Evolutionary conservation across 768 basidiomycete genomes (phyloP).

Genomic region (Tylopilus intermedius): DNA sequence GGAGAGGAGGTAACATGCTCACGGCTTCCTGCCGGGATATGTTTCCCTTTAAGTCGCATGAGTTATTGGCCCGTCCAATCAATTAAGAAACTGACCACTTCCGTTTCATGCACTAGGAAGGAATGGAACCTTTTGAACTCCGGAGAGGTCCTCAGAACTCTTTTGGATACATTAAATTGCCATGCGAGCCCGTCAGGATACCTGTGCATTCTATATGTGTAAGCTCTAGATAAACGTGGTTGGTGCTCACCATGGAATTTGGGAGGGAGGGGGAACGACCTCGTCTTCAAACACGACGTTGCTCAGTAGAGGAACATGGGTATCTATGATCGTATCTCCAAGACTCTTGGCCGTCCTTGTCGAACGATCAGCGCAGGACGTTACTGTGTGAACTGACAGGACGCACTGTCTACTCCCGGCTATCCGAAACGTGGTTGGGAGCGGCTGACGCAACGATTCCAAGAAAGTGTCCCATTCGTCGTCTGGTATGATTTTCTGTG

Average conservation of each 20-base stretch:
- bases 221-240: background rate
- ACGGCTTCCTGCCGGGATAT: slow-evolving; percentile 95
- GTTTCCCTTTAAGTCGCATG: slow-evolving; percentile 64
- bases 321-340: slow-evolving; percentile 70
- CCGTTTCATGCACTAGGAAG: slow-evolving; percentile 96
- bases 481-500: slow-evolving; percentile 70
- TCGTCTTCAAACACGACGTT: slow-evolving; percentile 74
- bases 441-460: slow-evolving; percentile 55
- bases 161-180: slow-evolving; percentile 92
- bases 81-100: slow-evolving; percentile 62
- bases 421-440: slow-evolving; percentile 93
- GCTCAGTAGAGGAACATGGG: slow-evolving; percentile 73
- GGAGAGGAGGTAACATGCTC: slow-evolving; percentile 97
- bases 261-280: slow-evolving; percentile 69
- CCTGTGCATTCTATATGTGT: slow-evolving; percentile 39
- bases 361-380: slow-evolving; percentile 7
- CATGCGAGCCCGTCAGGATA: slow-evolving; percentile 94
- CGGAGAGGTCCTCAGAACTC: slow-evolving; percentile 76
- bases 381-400: background rate
- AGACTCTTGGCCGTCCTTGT: slow-evolving; percentile 64
- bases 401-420: slow-evolving; percentile 80
- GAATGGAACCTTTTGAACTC: slow-evolving; percentile 95
- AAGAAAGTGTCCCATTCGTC: slow-evolving; percentile 79
- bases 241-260: slow-evolving; percentile 70
- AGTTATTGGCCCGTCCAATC: background rate